Percentiles rank a stretch among this genome's conserved stretches.
phyloP scores from a whole-genome alignment of 2,329 filamentous ascomycete genomes.

The Colletotrichum sp. region DNA sequence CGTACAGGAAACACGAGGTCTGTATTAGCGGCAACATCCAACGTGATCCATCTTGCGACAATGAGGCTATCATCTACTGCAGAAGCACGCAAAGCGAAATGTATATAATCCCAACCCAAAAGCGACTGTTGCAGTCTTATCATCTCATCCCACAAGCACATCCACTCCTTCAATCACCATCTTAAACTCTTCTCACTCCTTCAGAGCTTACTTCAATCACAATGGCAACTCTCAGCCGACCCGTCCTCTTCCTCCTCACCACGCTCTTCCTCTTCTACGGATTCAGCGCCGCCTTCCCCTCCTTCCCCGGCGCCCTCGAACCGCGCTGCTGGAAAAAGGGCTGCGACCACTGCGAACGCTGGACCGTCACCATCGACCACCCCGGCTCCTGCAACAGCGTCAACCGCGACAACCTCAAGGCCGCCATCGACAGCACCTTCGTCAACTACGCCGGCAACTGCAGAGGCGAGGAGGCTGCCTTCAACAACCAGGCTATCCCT shows the following conservation, averaged over 20 bases:
- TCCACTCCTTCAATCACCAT: background rate
- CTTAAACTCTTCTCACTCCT: background rate
- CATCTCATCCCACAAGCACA: background rate
- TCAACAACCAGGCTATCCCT: background rate
- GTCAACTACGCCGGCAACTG: background rate
- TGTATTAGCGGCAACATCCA: background rate
- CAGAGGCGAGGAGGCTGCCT: background rate
- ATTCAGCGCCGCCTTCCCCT: background rate
- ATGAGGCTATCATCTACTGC: background rate
- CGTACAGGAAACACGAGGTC: background rate
- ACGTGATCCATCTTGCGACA: background rate
- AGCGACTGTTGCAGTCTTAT: background rate
- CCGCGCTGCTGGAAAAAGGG: background rate
- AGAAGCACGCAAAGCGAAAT: background rate
- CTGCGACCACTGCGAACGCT: background rate
- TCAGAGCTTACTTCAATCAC: background rate
- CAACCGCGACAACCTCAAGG: background rate
- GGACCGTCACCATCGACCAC: background rate
- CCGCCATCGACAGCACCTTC: conserved; percentile 1
- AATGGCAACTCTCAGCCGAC: background rate
- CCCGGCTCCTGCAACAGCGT: background rate
- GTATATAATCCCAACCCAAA: background rate
- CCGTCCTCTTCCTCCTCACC: background rate
- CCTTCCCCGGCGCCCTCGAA: background rate
- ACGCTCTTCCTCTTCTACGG: background rate